Percentiles rank a stretch among this genome's conserved stretches.
Evolutionary conservation across 371 early-diverging fungal species (phyloP).

Genomic region (Coemansia sp.): DNA sequence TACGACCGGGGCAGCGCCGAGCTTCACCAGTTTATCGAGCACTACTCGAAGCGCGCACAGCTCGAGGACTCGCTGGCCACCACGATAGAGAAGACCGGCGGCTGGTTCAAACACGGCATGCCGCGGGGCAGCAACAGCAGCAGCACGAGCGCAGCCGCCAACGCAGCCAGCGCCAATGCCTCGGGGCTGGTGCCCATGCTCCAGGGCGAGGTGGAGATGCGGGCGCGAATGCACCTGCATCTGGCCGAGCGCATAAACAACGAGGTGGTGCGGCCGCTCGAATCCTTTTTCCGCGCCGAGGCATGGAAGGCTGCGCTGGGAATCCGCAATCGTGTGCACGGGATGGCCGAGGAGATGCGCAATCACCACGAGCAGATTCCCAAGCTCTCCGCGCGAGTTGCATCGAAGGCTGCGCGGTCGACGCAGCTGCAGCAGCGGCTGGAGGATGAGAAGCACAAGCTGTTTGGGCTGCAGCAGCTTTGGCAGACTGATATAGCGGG

Average conservation of each 20-base stretch:
- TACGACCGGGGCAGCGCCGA: slow-evolving; percentile 24
- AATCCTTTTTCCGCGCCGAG: slow-evolving; percentile 21
- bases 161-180: neutral
- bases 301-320: slow-evolving; percentile 26
- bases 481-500: slow-evolving; percentile 41
- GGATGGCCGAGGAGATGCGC: slow-evolving; percentile 33
- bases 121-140: slow-evolving; percentile 9
- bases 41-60: slow-evolving; percentile 34
- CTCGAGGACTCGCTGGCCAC: slow-evolving; percentile 33
- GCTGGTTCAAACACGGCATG: slow-evolving; percentile 11
- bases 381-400: slow-evolving; percentile 37
- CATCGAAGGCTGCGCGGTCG: slow-evolving; percentile 31
- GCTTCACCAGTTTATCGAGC: slow-evolving; percentile 28
- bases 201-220: slow-evolving; percentile 25
- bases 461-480: slow-evolving; percentile 30
- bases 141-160: neutral
- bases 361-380: slow-evolving; percentile 40
- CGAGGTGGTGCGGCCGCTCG: slow-evolving; percentile 34
- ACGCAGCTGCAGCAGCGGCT: slow-evolving; percentile 31
- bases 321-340: slow-evolving; percentile 14
- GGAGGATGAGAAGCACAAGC: slow-evolving; percentile 25
- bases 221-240: slow-evolving; percentile 38
- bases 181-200: slow-evolving; percentile 12
- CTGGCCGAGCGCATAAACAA: slow-evolving; percentile 35
- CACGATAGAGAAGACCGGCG: slow-evolving; percentile 24